Percentiles rank a stretch among this genome's conserved stretches.
phyloP scores from a whole-genome alignment of 208 protist species.

The Crithidia fasciculata region DNA sequence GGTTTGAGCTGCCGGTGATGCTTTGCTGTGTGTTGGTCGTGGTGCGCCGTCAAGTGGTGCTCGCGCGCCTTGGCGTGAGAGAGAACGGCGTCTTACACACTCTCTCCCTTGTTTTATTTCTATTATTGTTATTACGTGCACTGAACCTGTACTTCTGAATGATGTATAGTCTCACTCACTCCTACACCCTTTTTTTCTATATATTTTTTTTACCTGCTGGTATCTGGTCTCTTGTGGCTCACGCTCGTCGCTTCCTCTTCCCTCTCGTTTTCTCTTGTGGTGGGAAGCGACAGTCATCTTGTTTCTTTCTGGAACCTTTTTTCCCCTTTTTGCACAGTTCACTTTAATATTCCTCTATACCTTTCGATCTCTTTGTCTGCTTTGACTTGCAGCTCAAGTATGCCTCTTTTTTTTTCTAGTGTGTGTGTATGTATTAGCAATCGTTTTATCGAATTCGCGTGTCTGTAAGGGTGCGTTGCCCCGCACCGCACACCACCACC shows the following conservation, averaged over 20 bases:
- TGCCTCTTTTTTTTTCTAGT: neutral
- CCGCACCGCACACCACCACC: too few relatives aligned
- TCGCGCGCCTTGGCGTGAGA: too few relatives aligned
- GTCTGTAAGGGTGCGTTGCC: neutral
- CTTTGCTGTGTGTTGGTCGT: too few relatives aligned
- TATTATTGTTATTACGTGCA: neutral
- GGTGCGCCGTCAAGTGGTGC: too few relatives aligned
- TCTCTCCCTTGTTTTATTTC: neutral
- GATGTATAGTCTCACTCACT: too few relatives aligned
- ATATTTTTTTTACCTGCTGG: neutral
- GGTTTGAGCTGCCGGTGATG: too few relatives aligned
- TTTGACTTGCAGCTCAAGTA: neutral
- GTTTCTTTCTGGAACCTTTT: too few relatives aligned
- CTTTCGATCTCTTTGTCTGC: too few relatives aligned
- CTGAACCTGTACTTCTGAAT: too few relatives aligned
- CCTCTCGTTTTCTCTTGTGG: neutral
- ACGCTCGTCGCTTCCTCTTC: neutral
- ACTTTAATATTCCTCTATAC: neutral
- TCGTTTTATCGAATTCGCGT: neutral
- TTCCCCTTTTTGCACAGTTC: neutral
- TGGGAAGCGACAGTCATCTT: neutral
- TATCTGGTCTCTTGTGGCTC: neutral
- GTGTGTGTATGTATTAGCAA: neutral
- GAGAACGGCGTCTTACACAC: too few relatives aligned
- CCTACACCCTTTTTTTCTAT: neutral